These are phyloP conservation scores for Gypsophila paniculata DNA, from an alignment of 179 eudicot genomes.

Conservation along the genomic window DNA sequence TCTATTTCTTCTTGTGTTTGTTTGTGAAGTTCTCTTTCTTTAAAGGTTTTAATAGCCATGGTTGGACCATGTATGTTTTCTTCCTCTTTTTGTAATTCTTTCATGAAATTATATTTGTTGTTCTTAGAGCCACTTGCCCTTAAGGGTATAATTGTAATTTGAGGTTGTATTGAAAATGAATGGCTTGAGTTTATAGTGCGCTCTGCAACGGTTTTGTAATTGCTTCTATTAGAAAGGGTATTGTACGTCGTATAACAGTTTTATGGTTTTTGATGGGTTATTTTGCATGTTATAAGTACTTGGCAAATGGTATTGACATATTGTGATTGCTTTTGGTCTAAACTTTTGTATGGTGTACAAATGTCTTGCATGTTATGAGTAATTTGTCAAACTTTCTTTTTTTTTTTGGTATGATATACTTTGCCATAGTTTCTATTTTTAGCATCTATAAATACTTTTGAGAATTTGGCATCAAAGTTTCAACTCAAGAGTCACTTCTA, in stretches of 20 bases:
- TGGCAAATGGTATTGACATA: too few relatives aligned
- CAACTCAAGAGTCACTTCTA: neutral
- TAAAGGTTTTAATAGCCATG: slow-evolving; percentile 40
- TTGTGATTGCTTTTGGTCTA: too few relatives aligned
- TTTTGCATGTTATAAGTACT: neutral
- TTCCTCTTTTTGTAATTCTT: neutral
- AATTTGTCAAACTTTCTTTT: neutral
- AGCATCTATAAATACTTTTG: slow-evolving; percentile 5
- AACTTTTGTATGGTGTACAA: too few relatives aligned
- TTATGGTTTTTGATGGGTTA: slow-evolving; percentile 1
- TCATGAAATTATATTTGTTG: neutral
- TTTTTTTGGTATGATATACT: neutral
- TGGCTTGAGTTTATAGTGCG: slow-evolving; percentile 3
- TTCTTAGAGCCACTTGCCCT: neutral
- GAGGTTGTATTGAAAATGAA: neutral
- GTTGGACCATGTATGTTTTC: slow-evolving; percentile 36
- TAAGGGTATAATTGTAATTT: neutral
- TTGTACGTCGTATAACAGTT: too few relatives aligned
- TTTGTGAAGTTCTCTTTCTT: slow-evolving; percentile 29
- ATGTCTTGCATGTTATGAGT: too few relatives aligned
- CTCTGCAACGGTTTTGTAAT: neutral
- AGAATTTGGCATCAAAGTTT: slow-evolving; percentile 18
- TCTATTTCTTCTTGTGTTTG: slow-evolving; percentile 36
- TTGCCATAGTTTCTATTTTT: slow-evolving; percentile 11
- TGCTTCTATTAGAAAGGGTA: too few relatives aligned